Evolutionary conservation across 1,284 basidiomycete genomes (phyloP).

Genomic region (Exobasidium cylindrosporum): DNA sequence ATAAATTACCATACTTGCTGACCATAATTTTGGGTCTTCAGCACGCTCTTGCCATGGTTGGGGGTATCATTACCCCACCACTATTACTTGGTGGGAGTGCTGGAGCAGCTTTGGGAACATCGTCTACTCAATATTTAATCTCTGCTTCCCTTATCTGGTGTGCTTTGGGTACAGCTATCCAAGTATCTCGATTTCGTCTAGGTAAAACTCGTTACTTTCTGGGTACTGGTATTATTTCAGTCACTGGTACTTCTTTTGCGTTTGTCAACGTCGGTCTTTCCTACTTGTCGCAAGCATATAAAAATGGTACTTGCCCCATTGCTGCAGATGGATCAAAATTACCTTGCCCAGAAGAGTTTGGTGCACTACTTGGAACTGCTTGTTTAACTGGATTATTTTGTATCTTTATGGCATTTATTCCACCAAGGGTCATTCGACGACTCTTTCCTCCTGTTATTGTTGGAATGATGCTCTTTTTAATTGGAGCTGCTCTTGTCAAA

Average conservation of each 20-base stretch:
- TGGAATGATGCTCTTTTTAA: constrained; percentile 27
- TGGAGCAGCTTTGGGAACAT: constrained; percentile 19
- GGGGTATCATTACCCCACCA: constrained; percentile 25
- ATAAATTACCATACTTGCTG: constrained; percentile 19
- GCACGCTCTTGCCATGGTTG: constrained; percentile 22
- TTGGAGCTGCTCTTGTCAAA: constrained; percentile 24
- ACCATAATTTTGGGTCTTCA: constrained; percentile 16
- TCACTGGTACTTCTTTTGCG: constrained; percentile 26
- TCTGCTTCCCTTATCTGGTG: constrained; percentile 29
- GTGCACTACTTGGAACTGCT: constrained; percentile 25
- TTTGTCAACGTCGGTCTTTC: constrained; percentile 24
- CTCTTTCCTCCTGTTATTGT: constrained; percentile 31
- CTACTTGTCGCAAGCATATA: constrained; percentile 25
- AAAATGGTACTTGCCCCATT: constrained; percentile 17
- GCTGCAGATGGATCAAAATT: constrained; percentile 19
- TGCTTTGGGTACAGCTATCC: constrained; percentile 21
- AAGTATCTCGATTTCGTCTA: constrained; percentile 21
- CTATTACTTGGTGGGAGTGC: constrained; percentile 17
- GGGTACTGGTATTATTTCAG: constrained; percentile 27
- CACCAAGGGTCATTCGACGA: constrained; percentile 23
- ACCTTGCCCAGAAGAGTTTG: constrained; percentile 23
- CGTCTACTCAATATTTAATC: constrained; percentile 22
- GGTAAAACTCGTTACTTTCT: constrained; percentile 23
- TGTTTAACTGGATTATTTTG: constrained; percentile 23
- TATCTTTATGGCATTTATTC: constrained; percentile 24